Evolutionary conservation across 192 early-diverging fungal genomes (phyloP).

Genomic region (Globomyces pollinis-pini): DNA sequence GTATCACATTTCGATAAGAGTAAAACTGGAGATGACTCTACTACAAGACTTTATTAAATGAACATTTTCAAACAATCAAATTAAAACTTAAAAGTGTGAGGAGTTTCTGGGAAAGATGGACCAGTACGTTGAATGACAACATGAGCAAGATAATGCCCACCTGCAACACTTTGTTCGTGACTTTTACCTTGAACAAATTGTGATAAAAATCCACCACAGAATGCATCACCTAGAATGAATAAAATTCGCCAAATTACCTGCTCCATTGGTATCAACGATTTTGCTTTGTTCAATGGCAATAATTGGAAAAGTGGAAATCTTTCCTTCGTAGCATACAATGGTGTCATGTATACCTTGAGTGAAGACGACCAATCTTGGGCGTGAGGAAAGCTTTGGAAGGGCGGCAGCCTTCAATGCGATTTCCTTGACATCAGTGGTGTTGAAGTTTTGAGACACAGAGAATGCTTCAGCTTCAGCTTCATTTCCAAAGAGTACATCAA

Average conservation of each 20-base stretch:
- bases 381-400: slow-evolving; percentile 70
- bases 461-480: slow-evolving; percentile 91
- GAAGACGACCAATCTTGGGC: slow-evolving; percentile 81
- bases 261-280: slow-evolving; percentile 96
- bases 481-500: slow-evolving; percentile 92
- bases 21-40: too few relatives aligned
- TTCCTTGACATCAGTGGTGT: slow-evolving; percentile 65
- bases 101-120: slow-evolving; percentile 40
- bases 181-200: slow-evolving; percentile 68
- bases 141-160: slow-evolving; percentile 87
- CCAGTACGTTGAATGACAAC: slow-evolving; percentile 66
- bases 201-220: slow-evolving; percentile 87
- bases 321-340: slow-evolving; percentile 55
- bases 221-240: too few relatives aligned
- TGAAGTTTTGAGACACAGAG: slow-evolving; percentile 62
- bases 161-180: slow-evolving; percentile 62
- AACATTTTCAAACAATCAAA: neutral
- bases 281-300: slow-evolving; percentile 58
- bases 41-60: too few relatives aligned
- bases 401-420: slow-evolving; percentile 77
- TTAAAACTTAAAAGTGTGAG: slow-evolving; percentile 24
- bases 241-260: too few relatives aligned
- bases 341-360: slow-evolving; percentile 80
- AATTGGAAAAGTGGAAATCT: slow-evolving; percentile 49
- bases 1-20: too few relatives aligned